phyloP scores from a whole-genome alignment of 495 filamentous ascomycete species.

The Hypoxylon lienhwacheense region DNA sequence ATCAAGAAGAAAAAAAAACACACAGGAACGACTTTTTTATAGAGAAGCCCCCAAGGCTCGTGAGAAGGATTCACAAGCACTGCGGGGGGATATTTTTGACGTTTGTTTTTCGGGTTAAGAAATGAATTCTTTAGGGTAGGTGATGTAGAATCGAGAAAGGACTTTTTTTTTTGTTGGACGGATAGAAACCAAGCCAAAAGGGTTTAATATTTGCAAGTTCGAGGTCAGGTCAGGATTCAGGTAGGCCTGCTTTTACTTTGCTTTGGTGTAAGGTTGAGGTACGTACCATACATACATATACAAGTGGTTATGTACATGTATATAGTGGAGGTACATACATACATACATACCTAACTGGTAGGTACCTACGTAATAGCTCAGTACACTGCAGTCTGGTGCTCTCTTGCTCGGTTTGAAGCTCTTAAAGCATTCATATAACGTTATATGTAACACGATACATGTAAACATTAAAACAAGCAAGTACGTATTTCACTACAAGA shows the following conservation, averaged over 20 bases:
- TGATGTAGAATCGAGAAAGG: conserved; percentile 35
- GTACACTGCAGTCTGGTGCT: no score
- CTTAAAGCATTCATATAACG: no score
- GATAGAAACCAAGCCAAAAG: conserved; percentile 38
- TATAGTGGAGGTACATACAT: background rate
- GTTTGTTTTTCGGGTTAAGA: conserved; percentile 25
- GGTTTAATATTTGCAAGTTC: conserved; percentile 37
- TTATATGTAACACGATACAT: no score
- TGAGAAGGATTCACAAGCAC: conserved; percentile 25
- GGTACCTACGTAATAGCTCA: no score
- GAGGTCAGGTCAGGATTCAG: conserved; percentile 36
- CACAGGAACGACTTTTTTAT: conserved; percentile 35
- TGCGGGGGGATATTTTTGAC: conserved; percentile 14
- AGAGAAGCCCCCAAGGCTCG: conserved; percentile 27
- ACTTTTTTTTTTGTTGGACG: conserved; percentile 33
- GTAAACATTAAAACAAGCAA: no score
- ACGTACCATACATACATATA: conserved; percentile 1
- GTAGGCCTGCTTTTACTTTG: conserved; percentile 20
- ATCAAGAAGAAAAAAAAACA: conserved; percentile 16
- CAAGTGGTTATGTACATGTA: background rate
- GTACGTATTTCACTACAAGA: no score
- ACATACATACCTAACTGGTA: no score
- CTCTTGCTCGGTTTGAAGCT: no score
- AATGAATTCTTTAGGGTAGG: no score
- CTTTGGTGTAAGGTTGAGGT: conserved; percentile 26